Conservation (phyloP, 2,329 filamentous ascomycete genomes). For the Ilyonectria mors-panacis region DNA sequence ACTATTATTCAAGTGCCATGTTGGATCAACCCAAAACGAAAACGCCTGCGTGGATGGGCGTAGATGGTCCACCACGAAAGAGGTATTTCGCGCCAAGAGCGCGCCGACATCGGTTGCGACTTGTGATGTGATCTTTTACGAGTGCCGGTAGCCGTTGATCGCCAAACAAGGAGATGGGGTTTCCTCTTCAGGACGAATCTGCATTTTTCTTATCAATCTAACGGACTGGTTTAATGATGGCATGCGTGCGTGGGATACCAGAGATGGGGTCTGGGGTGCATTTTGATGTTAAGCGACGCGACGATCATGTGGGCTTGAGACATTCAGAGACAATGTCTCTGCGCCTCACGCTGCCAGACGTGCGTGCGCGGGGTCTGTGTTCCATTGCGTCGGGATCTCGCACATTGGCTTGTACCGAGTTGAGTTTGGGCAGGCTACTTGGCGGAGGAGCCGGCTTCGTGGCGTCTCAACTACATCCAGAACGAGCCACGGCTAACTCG, state of each 20-base stretch:
- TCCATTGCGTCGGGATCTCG: background rate
- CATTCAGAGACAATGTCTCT: slow-evolving; percentile 22
- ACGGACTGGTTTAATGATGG: no score
- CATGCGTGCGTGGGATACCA: background rate
- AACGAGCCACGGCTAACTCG: no score
- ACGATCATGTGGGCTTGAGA: slow-evolving; percentile 4
- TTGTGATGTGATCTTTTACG: background rate
- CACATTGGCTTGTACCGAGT: background rate
- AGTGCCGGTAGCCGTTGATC: background rate
- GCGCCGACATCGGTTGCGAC: slow-evolving; percentile 29
- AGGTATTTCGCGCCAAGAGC: slow-evolving; percentile 10
- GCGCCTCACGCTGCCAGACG: background rate
- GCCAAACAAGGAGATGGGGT: background rate
- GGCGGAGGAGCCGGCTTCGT: background rate
- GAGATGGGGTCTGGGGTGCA: background rate
- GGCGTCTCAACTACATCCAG: background rate
- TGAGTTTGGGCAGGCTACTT: background rate
- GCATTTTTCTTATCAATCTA: background rate
- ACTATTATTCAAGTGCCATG: slow-evolving; percentile 20
- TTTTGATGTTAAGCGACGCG: background rate
- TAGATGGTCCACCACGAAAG: slow-evolving; percentile 19
- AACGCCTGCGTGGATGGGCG: slow-evolving; percentile 5
- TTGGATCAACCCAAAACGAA: slow-evolving; percentile 25
- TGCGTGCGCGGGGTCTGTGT: background rate
- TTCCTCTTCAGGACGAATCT: slow-evolving; percentile 10